These are phyloP conservation scores for Wickerhamiella australiensis DNA, from an alignment of 805 yeast species.

Conservation along the genomic window DNA sequence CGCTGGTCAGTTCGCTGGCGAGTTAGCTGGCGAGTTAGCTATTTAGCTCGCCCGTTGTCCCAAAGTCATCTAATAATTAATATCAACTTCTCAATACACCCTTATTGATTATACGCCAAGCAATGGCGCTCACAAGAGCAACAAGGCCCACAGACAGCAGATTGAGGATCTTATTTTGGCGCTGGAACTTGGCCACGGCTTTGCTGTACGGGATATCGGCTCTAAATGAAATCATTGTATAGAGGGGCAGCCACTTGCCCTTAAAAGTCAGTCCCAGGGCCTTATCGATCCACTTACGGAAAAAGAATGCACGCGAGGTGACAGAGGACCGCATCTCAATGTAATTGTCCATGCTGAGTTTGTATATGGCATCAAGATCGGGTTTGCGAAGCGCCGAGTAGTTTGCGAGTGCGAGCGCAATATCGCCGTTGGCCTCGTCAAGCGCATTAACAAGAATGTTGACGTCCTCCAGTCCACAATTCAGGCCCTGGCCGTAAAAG, in stretches of 20 bases:
- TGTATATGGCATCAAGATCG: slow-evolving; percentile 64
- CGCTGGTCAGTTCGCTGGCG: too few species aligned
- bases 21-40: too few species aligned
- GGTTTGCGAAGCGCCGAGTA: slow-evolving; percentile 46
- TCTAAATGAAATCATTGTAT: slow-evolving; percentile 85
- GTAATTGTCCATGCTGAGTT: slow-evolving; percentile 70
- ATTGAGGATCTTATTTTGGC: slow-evolving; percentile 43
- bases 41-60: too few species aligned
- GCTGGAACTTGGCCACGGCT: slow-evolving; percentile 44
- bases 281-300: slow-evolving; percentile 59
- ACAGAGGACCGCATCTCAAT: slow-evolving; percentile 80
- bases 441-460: slow-evolving; percentile 44
- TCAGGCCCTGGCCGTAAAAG: slow-evolving; percentile 96
- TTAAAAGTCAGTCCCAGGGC: slow-evolving; percentile 46
- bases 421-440: slow-evolving; percentile 23
- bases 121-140: background rate
- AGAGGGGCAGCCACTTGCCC: slow-evolving; percentile 69
- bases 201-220: slow-evolving; percentile 66
- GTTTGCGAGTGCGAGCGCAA: slow-evolving; percentile 36
- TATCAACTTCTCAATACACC: too few species aligned
- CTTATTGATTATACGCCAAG: background rate
- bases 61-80: too few species aligned
- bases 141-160: background rate
- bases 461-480: slow-evolving; percentile 90
- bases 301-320: slow-evolving; percentile 42